A percentile compares a stretch with the other conserved stretches of the same genome.
Evolutionary conservation across 1,284 basidiomycete genomes (phyloP).

Genomic region (Rhodotorula sp.): DNA sequence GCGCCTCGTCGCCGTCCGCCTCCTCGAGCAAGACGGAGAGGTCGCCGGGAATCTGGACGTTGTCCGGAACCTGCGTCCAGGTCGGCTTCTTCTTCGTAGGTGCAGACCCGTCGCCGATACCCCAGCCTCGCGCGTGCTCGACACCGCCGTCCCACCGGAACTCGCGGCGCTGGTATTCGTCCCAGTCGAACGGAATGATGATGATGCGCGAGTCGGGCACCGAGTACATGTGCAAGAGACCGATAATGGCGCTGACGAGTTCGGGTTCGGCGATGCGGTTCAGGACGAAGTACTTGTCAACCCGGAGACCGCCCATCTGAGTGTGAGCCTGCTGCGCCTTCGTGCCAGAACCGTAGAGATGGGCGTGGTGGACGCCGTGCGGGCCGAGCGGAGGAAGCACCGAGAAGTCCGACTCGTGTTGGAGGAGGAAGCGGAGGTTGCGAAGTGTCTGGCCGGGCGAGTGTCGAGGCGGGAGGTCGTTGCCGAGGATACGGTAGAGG

Average conservation of each 20-base stretch:
- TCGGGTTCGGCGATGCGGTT: slow-evolving; percentile 45
- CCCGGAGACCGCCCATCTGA: slow-evolving; percentile 38
- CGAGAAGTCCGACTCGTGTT: slow-evolving; percentile 46
- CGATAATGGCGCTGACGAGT: slow-evolving; percentile 42
- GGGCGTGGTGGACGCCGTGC: slow-evolving; percentile 32
- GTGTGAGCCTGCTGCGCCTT: slow-evolving; percentile 22
- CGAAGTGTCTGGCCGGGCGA: slow-evolving; percentile 46
- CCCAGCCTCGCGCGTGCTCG: slow-evolving; percentile 41
- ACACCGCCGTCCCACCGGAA: slow-evolving; percentile 46
- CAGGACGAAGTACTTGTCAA: slow-evolving; percentile 48
- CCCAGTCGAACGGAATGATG: slow-evolving; percentile 45
- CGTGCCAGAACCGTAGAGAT: slow-evolving; percentile 35
- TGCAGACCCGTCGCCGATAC: slow-evolving; percentile 33
- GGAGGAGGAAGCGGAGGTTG: slow-evolving; percentile 47
- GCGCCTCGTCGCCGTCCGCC: slow-evolving; percentile 25
- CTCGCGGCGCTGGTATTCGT: slow-evolving; percentile 42
- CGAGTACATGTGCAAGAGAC: slow-evolving; percentile 42
- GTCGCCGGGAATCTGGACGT: slow-evolving; percentile 13
- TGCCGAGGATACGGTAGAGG: slow-evolving; percentile 48
- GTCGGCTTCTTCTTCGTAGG: slow-evolving; percentile 2
- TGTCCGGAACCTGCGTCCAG: background rate
- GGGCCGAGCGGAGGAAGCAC: slow-evolving; percentile 37
- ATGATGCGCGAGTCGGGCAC: slow-evolving; percentile 43
- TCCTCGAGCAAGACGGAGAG: slow-evolving; percentile 28
- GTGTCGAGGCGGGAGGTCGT: slow-evolving; percentile 48